Evolutionary conservation across 345 rosid genomes (phyloP), one percentile per base, ranked within the genome.

Genomic region (Hypericum perforatum): DNA sequence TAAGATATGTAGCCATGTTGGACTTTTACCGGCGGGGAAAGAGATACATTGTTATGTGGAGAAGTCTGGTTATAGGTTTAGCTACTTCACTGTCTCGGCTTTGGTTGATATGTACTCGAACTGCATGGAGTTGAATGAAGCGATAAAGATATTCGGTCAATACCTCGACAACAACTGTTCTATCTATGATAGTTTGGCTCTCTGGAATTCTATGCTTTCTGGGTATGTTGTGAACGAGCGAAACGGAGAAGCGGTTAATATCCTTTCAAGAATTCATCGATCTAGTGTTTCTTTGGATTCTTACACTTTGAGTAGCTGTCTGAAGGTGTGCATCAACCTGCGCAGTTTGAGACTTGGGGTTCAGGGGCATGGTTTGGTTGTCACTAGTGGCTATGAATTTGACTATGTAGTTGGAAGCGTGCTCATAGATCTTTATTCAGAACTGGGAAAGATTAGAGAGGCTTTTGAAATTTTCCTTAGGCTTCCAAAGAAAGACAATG

Each of bases 41-140:
- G 83, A 78, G 70, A 70, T 80, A 51, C 87, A 86, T 13, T 70
- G 79, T 53, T 76, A 72, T 62, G 74, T 69, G 16, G 7, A 70
- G 13, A 82, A 80, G 71, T 78, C 78, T 12, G 85, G 90, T 52
- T 66, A 74, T 8, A 67, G 63, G 51, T 66, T 67, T 59, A 82
- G 82, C 63, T 75, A 76, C 59, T 80, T 69, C 52, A 62, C 63
- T 15, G 38, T 74, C 8, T 80, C 87, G 5, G 83, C 95, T 0
- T 73, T 85, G 69, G 54, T 82, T 42, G 87, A 80, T 74, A 75
- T 86, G 87, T 80, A 86, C 59, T 80, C 87, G 0, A 74, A 86
- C 68, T 82, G 83, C 61, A 45, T 61, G 6, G 62, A 38, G 14
- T 50, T 82, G 49, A 53, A 57, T 58, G 77, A 72, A 37, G 85